Percentiles rank a stretch among this genome's conserved stretches.
These are phyloP conservation scores for Closterium sp. DNA, from an alignment of 139 green algal species.

Conservation along the genomic window DNA sequence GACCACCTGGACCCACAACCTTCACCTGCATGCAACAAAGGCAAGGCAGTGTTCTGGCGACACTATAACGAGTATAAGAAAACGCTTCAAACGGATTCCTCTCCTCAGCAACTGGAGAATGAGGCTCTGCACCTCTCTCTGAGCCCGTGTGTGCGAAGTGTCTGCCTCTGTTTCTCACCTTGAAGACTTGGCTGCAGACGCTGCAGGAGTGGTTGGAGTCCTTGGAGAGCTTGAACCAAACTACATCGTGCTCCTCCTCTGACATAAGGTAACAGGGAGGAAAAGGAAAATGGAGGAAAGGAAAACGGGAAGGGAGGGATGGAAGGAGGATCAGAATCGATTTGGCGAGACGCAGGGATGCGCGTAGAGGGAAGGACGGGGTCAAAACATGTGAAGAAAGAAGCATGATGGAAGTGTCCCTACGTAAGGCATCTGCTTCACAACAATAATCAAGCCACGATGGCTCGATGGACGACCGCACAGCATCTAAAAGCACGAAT, in stretches of 20 bases:
- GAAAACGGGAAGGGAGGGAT: not conserved
- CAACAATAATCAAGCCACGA: too few relatives aligned
- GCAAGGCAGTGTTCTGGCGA: not conserved
- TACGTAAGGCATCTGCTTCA: too few relatives aligned
- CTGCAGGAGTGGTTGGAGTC: conserved; percentile 25
- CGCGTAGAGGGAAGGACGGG: too few relatives aligned
- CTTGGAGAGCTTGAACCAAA: conserved; percentile 53
- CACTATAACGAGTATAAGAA: not conserved
- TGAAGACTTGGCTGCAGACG: conserved; percentile 42
- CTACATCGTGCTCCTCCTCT: conserved; percentile 52
- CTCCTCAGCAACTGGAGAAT: too few relatives aligned
- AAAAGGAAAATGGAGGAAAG: not conserved
- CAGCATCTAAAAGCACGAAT: too few relatives aligned
- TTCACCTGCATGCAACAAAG: not conserved
- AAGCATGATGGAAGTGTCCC: too few relatives aligned
- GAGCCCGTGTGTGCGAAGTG: not conserved
- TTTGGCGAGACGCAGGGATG: too few relatives aligned
- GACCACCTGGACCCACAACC: too few relatives aligned
- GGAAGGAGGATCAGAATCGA: too few relatives aligned
- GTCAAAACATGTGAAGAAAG: too few relatives aligned
- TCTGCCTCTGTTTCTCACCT: conserved; percentile 8
- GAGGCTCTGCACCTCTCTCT: too few relatives aligned
- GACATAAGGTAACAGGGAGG: not conserved
- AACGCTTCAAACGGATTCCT: not conserved
- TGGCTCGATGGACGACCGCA: too few relatives aligned